A percentile compares a stretch with the other conserved stretches of the same genome.
Evolutionary conservation across 495 filamentous ascomycete species (phyloP).

Genomic region (Penicillium nucicola): DNA sequence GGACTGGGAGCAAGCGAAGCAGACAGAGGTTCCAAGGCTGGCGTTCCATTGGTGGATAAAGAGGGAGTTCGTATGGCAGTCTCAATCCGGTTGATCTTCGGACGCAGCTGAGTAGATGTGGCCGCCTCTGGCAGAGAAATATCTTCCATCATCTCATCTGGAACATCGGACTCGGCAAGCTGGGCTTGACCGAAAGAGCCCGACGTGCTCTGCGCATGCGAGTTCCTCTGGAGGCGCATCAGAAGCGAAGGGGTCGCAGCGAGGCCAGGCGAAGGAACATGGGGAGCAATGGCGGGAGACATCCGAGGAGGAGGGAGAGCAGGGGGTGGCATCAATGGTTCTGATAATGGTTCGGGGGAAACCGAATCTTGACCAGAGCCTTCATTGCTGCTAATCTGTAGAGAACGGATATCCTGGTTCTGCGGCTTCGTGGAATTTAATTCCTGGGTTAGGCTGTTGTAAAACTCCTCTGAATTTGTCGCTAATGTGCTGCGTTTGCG

Average conservation of each 20-base stretch:
- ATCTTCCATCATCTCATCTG: conserved; percentile 63
- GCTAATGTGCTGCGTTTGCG: conserved; percentile 47
- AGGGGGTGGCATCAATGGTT: conserved; percentile 70
- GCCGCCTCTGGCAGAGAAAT: conserved; percentile 66
- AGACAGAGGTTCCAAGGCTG: conserved; percentile 29
- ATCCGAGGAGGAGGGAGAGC: conserved; percentile 51
- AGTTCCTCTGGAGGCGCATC: conserved; percentile 62
- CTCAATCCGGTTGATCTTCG: conserved; percentile 43
- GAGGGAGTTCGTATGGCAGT: conserved; percentile 33
- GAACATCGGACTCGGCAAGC: conserved; percentile 23
- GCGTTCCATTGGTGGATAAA: conserved; percentile 30
- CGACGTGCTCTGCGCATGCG: conserved; percentile 22
- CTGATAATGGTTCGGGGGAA: conserved; percentile 67
- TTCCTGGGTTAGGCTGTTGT: conserved; percentile 33
- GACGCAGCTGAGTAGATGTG: conserved; percentile 28
- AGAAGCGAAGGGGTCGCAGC: conserved; percentile 83
- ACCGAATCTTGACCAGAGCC: conserved; percentile 67
- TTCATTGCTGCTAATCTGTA: conserved; percentile 49
- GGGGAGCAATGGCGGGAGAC: conserved; percentile 52
- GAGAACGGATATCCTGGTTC: conserved; percentile 32
- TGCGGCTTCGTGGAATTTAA: conserved; percentile 25
- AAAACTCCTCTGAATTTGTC: conserved; percentile 50
- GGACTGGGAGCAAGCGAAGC: conserved; percentile 37
- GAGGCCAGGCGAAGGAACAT: conserved; percentile 30
- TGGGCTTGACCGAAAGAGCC: conserved; percentile 29